These are phyloP conservation scores for Odontarrhena argentea DNA, from an alignment of 345 rosid genomes.

Conservation along the genomic window DNA sequence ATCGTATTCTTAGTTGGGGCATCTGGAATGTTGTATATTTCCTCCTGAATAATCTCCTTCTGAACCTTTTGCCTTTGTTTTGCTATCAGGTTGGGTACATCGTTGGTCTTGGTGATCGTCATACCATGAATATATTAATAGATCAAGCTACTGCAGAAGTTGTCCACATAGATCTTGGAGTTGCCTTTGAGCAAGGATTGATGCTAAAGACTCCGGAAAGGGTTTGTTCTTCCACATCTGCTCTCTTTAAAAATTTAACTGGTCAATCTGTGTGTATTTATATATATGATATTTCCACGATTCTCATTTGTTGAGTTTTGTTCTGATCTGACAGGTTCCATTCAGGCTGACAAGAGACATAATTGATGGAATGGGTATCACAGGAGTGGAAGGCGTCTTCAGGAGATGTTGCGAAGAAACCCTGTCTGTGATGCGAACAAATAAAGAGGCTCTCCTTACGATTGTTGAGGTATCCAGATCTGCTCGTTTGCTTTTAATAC, in stretches of 20 bases:
- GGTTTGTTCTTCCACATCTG: conserved; percentile 47
- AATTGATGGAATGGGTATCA: conserved; percentile 95
- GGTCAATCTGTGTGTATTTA: background rate
- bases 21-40: conserved; percentile 1
- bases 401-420: conserved; percentile 98
- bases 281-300: conserved; percentile 1
- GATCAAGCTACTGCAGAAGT: conserved; percentile 99
- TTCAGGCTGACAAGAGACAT: conserved; percentile 95
- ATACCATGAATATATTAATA: conserved; percentile 86
- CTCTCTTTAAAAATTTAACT: conserved; percentile 20
- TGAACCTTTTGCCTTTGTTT: conserved; percentile 21
- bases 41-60: background rate
- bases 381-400: conserved; percentile 97
- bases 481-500: conserved; percentile 5
- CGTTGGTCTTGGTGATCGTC: conserved; percentile 98
- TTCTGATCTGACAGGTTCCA: conserved; percentile 63
- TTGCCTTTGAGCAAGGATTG: conserved; percentile 97
- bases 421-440: conserved; percentile 88
- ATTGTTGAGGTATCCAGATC: conserved; percentile 78
- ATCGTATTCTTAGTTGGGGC: conserved; percentile 13
- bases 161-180: conserved; percentile 98
- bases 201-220: conserved; percentile 98
- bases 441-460: conserved; percentile 93
- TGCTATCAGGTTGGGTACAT: conserved; percentile 86
- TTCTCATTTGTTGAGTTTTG: conserved; percentile 24